These are phyloP conservation scores for Saccharomycopsis schoenii DNA, from an alignment of 805 yeast species.

Conservation along the genomic window DNA sequence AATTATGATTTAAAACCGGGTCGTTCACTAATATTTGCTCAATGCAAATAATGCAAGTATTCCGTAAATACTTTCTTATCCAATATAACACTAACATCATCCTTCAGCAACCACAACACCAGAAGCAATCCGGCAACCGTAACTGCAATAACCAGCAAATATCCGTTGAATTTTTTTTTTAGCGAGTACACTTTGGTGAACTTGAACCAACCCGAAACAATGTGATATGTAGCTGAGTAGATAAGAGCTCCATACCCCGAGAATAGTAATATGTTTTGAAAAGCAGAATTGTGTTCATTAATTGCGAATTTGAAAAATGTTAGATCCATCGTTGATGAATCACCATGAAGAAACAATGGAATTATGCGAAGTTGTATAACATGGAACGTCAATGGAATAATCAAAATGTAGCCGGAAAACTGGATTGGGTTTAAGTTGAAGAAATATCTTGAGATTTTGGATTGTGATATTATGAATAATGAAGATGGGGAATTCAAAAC, in stretches of 20 bases:
- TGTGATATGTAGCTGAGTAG: constrained; percentile 40
- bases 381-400: constrained; percentile 39
- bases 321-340: constrained; percentile 45
- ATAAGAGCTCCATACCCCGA: constrained; percentile 28
- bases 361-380: constrained; percentile 35
- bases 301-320: constrained; percentile 39
- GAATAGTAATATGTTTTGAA: constrained; percentile 23
- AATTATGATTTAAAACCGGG: no score
- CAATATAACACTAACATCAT: constrained; percentile 8
- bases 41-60: constrained; percentile 3
- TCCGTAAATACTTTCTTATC: constrained; percentile 6
- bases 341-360: constrained; percentile 54
- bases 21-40: no score
- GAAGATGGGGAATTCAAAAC: constrained; percentile 39
- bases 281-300: constrained; percentile 18
- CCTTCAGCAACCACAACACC: constrained; percentile 20
- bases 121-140: constrained; percentile 31
- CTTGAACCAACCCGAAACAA: constrained; percentile 41
- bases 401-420: constrained; percentile 48
- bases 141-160: constrained; percentile 30
- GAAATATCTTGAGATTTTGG: not conserved
- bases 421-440: constrained; percentile 48
- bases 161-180: constrained; percentile 36
- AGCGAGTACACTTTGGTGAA: constrained; percentile 33
- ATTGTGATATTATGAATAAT: constrained; percentile 22